Base-by-base conservation (phyloP, 352 stramenopile genomes). In the Stramenopiles sp. region DNA sequence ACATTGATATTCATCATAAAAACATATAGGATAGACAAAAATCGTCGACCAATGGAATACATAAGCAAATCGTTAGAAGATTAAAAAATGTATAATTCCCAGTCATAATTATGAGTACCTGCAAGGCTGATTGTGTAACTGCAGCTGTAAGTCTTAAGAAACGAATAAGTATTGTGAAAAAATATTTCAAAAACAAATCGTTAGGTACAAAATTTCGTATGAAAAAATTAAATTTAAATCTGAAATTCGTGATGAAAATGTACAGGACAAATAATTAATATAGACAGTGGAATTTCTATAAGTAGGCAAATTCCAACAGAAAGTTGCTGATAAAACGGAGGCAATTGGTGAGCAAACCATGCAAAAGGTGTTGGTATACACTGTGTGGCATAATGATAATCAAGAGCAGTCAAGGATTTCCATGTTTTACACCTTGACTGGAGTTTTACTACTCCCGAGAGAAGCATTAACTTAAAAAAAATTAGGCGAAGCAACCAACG, bases 71-170 rank as follows among this genome's bases (percentile, higher is more conserved):
- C 0, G 72, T 83, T 28, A 87, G 52, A 2, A 80, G 2, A 51
- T 90, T 90, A 59, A 87, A 86, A 40, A 79, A 86, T 37, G 75
- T 85, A 56, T 86, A 87, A 51, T 77, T 85, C 2, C 73, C 71
- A 7, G 68, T 81, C 18, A 69, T 37, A 19, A 77, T 48, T 40
- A 80, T 81, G 12, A 61, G 37, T 12, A 81, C 45, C 47, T 87
- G 71, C 19, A 87, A 46, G 12, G 61, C 23, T 17, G 68, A 54
- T 44, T 83, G 68, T 41, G 69, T 49, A 15, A 48, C 50, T 17
- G 52, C 40, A 52, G 15, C 42, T n/a, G n/a, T n/a, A n/a, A n/a
- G n/a, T n/a, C n/a, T n/a, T n/a, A n/a, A n/a, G n/a, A n/a, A n/a
- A n/a, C n/a, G n/a, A n/a, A n/a, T n/a, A n/a, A n/a, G n/a, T n/a